These are phyloP conservation scores for Phylloporus sp. DNA, from an alignment of 768 basidiomycete genomes.

Conservation along the genomic window DNA sequence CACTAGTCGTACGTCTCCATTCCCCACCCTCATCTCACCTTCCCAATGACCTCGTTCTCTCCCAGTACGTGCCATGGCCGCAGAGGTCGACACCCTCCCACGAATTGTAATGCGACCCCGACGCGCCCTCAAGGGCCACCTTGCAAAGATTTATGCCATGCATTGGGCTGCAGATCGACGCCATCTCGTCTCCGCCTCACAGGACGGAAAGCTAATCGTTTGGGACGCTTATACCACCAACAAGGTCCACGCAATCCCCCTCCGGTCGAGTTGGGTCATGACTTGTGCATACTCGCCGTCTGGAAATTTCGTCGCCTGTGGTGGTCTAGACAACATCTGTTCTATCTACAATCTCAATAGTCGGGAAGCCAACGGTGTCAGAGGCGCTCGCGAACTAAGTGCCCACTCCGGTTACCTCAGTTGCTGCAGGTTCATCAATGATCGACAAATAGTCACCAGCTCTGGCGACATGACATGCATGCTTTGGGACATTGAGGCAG, in stretches of 20 bases:
- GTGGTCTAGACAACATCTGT: constrained; percentile 98
- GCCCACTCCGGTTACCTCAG: constrained; percentile 97
- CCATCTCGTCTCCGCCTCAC: constrained; percentile 98
- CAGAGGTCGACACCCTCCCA: constrained; percentile 91
- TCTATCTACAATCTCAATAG: constrained; percentile 94
- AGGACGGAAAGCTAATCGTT: constrained; percentile 98
- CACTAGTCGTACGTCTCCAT: constrained; percentile 80
- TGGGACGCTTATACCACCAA: constrained; percentile 99
- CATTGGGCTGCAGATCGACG: constrained; percentile 98
- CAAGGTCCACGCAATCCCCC: constrained; percentile 98
- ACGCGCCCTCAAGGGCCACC: constrained; percentile 91
- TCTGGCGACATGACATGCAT: constrained; percentile 99
- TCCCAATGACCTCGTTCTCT: constrained; percentile 13
- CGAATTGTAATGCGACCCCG: constrained; percentile 96
- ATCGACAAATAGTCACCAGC: constrained; percentile 95
- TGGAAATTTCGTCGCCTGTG: constrained; percentile 96
- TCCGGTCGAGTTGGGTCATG: constrained; percentile 99
- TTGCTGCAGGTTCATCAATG: constrained; percentile 98
- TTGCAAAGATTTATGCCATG: constrained; percentile 99
- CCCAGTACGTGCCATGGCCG: constrained; percentile 95
- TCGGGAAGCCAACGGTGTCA: constrained; percentile 65
- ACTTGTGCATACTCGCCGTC: constrained; percentile 98
- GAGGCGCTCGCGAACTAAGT: constrained; percentile 91
- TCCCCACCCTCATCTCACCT: constrained; percentile 2
- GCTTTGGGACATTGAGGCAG: constrained; percentile 99